phyloP scores from a whole-genome alignment of 805 yeast species.

The Sugiyamaella valdiviana region DNA sequence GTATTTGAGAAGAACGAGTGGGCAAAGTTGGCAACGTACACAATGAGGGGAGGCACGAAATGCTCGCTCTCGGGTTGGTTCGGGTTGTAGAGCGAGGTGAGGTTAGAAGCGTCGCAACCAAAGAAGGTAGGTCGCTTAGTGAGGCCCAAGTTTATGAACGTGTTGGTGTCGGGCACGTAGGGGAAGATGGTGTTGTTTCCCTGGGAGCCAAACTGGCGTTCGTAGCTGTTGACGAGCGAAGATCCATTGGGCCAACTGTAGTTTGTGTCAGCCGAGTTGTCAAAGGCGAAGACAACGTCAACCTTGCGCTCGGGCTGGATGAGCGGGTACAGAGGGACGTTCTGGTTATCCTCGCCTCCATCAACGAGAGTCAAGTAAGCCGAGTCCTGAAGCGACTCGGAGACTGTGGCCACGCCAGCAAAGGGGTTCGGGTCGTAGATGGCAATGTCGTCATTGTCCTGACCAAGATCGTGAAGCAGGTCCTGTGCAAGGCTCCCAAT shows the following conservation, averaged over 20 bases:
- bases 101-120: conserved; percentile 67
- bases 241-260: conserved; percentile 61
- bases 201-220: conserved; percentile 49
- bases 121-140: conserved; percentile 71
- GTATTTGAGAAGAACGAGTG: conserved; percentile 61
- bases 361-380: conserved; percentile 50
- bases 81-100: conserved; percentile 25
- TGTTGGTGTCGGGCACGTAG: conserved; percentile 63
- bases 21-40: conserved; percentile 72
- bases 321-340: conserved; percentile 58
- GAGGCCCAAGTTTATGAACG: conserved; percentile 55
- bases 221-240: conserved; percentile 49
- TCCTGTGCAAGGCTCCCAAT: conserved; percentile 41
- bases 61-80: conserved; percentile 17
- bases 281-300: conserved; percentile 63
- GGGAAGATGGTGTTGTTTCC: conserved; percentile 67
- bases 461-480: conserved; percentile 41
- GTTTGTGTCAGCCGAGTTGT: conserved; percentile 59
- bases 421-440: conserved; percentile 70
- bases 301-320: conserved; percentile 52
- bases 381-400: conserved; percentile 34
- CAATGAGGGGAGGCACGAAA: conserved; percentile 58
- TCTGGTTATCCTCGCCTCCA: conserved; percentile 66
- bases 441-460: conserved; percentile 59
- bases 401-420: conserved; percentile 38